A percentile compares a stretch with the other conserved stretches of the same genome.
Conservation (phyloP, 75 land plant genomes). For the Isoetes taiwanensis region DNA sequence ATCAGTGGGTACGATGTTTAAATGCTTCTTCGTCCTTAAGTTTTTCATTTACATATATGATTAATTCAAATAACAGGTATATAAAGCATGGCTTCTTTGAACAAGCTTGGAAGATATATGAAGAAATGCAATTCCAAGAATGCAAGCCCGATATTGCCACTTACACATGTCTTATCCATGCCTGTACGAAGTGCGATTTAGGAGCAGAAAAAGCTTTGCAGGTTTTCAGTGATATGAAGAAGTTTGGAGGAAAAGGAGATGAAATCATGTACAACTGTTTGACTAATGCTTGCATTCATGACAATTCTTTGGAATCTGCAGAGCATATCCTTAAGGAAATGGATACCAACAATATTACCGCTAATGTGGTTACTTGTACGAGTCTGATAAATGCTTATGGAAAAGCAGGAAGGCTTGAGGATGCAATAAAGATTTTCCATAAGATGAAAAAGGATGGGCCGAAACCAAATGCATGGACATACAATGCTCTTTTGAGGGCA, state of each 20-base stretch:
- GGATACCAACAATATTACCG: slow-evolving; percentile 10
- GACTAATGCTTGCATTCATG: slow-evolving; percentile 14
- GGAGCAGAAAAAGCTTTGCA: slow-evolving; percentile 26
- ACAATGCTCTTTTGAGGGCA: slow-evolving; percentile 17
- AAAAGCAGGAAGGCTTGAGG: neutral
- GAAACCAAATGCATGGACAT: slow-evolving; percentile 16
- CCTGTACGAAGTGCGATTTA: slow-evolving; percentile 12
- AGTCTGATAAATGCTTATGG: neutral
- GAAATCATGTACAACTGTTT: slow-evolving; percentile 41
- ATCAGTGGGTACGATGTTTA: too few species aligned
- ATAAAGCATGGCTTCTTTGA: too few species aligned
- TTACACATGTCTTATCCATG: too few species aligned
- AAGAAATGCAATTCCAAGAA: too few species aligned
- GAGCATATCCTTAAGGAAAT: slow-evolving; percentile 14
- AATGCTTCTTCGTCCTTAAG: too few species aligned
- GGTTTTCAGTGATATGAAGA: slow-evolving; percentile 43
- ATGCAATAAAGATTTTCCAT: neutral
- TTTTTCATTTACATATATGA: too few species aligned
- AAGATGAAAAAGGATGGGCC: slow-evolving; percentile 14
- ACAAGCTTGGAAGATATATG: too few species aligned
- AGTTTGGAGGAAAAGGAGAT: slow-evolving; percentile 36
- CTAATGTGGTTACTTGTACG: neutral
- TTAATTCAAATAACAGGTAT: too few species aligned
- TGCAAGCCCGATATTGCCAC: too few species aligned
- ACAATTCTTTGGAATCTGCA: slow-evolving; percentile 14